These are phyloP conservation scores for Colletotrichum lini DNA, from an alignment of 2,329 filamentous ascomycete species.

Conservation along the genomic window DNA sequence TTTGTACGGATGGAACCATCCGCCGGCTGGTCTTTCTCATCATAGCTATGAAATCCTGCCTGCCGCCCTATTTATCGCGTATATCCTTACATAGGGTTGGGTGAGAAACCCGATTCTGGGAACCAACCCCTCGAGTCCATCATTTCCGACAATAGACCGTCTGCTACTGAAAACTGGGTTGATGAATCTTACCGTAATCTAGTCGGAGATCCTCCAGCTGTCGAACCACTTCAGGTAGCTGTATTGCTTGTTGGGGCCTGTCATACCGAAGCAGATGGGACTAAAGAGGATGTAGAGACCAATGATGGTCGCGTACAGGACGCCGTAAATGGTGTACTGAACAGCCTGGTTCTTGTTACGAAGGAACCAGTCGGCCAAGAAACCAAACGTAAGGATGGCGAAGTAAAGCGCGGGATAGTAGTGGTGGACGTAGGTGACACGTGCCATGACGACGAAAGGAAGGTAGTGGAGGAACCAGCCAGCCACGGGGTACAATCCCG, in stretches of 20 bases:
- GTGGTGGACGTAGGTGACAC: constrained; percentile 99
- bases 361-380: constrained; percentile 88
- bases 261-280: constrained; percentile 97
- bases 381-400: constrained; percentile 90
- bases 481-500: constrained; percentile 89
- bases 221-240: constrained; percentile 94
- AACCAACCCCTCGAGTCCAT: constrained; percentile 12
- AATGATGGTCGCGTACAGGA: constrained; percentile 81
- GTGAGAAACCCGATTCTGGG: constrained; percentile 2
- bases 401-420: constrained; percentile 99
- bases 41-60: constrained; percentile 3
- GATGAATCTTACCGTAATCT: background rate
- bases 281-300: constrained; percentile 92
- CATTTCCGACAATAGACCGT: background rate
- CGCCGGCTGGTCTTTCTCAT: constrained; percentile 9
- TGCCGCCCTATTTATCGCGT: constrained; percentile 23
- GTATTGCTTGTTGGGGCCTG: constrained; percentile 86
- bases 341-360: constrained; percentile 74
- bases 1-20: constrained; percentile 32
- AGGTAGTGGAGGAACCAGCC: constrained; percentile 98
- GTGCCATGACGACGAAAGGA: constrained; percentile 96
- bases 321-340: constrained; percentile 78
- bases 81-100: constrained; percentile 33
- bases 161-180: background rate
- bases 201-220: constrained; percentile 85